Conservation (phyloP, 2,329 filamentous ascomycete species). For the Aspergillus caelatus region DNA sequence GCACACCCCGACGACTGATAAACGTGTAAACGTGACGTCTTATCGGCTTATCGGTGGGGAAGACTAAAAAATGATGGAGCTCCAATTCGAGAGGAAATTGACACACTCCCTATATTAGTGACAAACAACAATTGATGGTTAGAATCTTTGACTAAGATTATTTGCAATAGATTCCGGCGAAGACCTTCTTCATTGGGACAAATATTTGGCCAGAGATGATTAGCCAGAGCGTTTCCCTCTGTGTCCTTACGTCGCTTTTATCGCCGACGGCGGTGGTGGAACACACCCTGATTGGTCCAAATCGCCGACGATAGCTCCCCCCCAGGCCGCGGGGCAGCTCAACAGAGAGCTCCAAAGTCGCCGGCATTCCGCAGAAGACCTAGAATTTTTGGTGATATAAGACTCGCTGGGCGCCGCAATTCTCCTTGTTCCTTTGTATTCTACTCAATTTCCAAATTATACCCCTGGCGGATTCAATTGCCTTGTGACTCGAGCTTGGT, state of each 20-base stretch:
- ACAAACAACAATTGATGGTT: background rate
- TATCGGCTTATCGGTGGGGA: too few relatives aligned
- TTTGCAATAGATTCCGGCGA: conserved; percentile 6
- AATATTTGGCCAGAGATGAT: background rate
- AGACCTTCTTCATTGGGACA: conserved; percentile 9
- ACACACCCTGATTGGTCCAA: conserved; percentile 24
- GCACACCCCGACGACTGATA: too few relatives aligned
- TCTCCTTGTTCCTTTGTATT: background rate
- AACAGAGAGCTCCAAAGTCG: conserved; percentile 21
- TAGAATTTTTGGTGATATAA: conserved; percentile 10
- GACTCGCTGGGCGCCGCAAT: background rate
- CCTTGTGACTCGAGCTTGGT: background rate
- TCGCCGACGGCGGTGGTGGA: conserved; percentile 1
- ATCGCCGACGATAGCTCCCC: conserved; percentile 28
- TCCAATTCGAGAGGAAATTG: too few relatives aligned
- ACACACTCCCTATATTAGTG: background rate
- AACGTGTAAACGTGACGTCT: too few relatives aligned
- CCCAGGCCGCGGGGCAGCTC: conserved; percentile 26
- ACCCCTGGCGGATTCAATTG: background rate
- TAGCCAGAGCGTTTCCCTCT: background rate
- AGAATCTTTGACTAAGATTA: background rate
- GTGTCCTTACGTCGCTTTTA: background rate
- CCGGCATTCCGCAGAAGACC: conserved; percentile 14
- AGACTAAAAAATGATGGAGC: too few relatives aligned
- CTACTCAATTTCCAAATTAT: background rate